Evolutionary conservation across 148 eudicot genomes (phyloP), one percentile per base, ranked within the genome.

Genomic region (Polygonum maritimum): DNA sequence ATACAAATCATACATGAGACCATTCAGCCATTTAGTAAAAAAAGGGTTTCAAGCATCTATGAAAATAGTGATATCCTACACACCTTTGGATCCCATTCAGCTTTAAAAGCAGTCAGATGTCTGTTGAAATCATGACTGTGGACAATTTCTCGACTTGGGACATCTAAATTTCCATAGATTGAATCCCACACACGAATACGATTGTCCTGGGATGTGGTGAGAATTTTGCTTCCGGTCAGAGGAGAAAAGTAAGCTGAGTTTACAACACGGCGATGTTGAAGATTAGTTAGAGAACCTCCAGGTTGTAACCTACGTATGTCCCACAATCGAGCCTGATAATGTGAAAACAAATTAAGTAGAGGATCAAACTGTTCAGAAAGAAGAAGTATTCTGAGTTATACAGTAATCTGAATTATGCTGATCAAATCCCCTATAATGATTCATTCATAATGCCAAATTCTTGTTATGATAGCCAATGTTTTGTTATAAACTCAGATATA

Each of bases 41-140:
- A 48, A 47, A 3, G 35, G 12, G 31, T 44, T 48, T 73, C 22
- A 47, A 48, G 57, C 75, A 73, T 44, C 33, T 7, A 41, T 47
- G 10, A 72, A 14, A 1, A 40, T 35, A 69, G 4, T 69, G 3
- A 69, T 21, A 45, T 16, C 26, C 11, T 19, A 33, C 16, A 51
- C 78, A 92, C 99, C 96, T 95, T 95, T n/a, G 97, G 97, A 82
- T 95, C 97, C 99, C 99, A 95, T 84, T 95, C 99, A 49, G 96
- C 99, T 48, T 90, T 86, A 54, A 95, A 95, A 74, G 97, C 87
- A 67, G 99, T 95, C 79, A 95, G 78, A 81, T 95, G 90, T 73
- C 99, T 78, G 80, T 95, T 95, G 76, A 95, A 95, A 89, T 95
- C 96, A 78, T 95, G 99, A 80, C 99, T 95, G 77, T 95, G 97